Percentiles rank a stretch among this genome's conserved stretches.
Evolutionary conservation across 129 eudicot species (phyloP).

Genomic region (carrot (Daucus carota)): DNA sequence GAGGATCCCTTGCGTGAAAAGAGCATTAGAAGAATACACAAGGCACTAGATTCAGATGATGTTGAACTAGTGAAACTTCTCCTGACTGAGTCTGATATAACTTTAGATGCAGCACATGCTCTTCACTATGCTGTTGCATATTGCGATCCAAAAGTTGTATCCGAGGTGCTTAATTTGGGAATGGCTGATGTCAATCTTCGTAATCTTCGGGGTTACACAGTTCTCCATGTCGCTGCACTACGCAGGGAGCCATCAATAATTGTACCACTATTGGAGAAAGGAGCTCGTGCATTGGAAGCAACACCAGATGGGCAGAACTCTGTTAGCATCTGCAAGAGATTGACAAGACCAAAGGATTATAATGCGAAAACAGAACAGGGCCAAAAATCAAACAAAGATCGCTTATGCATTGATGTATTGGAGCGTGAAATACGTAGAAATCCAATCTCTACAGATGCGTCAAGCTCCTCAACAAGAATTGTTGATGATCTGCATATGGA

Average conservation of each 20-base stretch:
- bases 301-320: constrained; percentile 61
- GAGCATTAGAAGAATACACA: constrained; percentile 48
- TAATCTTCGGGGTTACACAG: constrained; percentile 56
- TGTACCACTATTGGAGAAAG: constrained; percentile 42
- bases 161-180: constrained; percentile 44
- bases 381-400: constrained; percentile 50
- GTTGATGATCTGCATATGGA: constrained; percentile 67
- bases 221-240: constrained; percentile 72
- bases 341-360: constrained; percentile 64
- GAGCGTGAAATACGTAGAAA: constrained; percentile 57
- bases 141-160: constrained; percentile 60
- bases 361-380: constrained; percentile 51
- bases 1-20: constrained; percentile 32
- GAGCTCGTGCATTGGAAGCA: constrained; percentile 36
- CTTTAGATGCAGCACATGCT: constrained; percentile 61
- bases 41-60: constrained; percentile 72
- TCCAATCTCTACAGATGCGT: constrained; percentile 39
- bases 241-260: constrained; percentile 61
- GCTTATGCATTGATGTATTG: constrained; percentile 64
- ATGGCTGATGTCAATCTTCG: constrained; percentile 51
- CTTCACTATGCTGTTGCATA: constrained; percentile 72
- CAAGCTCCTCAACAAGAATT: constrained; percentile 28
- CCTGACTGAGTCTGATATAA: constrained; percentile 46
- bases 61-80: constrained; percentile 61
- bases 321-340: constrained; percentile 44